A percentile compares a stretch with the other conserved stretches of the same genome.
phyloP scores from a whole-genome alignment of 1,139 yeast genomes.

The Lodderomyces beijingensis region DNA sequence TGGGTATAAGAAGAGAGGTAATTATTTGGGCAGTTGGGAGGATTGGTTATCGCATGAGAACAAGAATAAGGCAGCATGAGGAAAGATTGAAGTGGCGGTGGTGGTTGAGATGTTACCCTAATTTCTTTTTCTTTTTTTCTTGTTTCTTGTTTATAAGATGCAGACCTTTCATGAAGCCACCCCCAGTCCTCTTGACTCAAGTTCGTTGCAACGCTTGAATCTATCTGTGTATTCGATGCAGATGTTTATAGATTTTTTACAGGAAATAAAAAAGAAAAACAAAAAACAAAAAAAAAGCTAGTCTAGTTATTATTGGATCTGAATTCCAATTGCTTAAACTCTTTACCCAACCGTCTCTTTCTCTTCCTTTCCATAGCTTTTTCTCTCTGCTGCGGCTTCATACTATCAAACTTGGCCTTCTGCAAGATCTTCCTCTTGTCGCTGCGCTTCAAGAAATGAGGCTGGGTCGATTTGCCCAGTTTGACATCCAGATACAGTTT shows the following conservation, averaged over 20 bases:
- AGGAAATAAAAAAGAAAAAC: no score
- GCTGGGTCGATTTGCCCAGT: constrained; percentile 45
- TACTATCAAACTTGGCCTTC: constrained; percentile 79
- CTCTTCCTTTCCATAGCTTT: constrained; percentile 90
- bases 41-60: constrained; percentile 70
- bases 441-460: constrained; percentile 67
- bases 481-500: constrained; percentile 43
- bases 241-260: no score
- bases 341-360: constrained; percentile 89
- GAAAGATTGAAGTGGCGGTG: no score
- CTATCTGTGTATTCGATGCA: no score
- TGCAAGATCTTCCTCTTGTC: constrained; percentile 84
- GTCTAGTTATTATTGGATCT: no score
- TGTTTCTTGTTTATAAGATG: no score
- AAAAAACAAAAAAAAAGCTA: no score
- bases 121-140: no score
- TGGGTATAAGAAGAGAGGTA: constrained; percentile 77
- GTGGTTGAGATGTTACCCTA: background rate
- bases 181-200: no score
- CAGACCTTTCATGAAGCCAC: no score
- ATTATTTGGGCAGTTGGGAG: constrained; percentile 77
- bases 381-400: constrained; percentile 81
- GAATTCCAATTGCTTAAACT: constrained; percentile 75
- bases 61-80: constrained; percentile 7
- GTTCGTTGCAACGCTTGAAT: no score